Percentiles rank a stretch among this genome's conserved stretches.
Conservation (phyloP, 768 basidiomycete genomes). For the Phanerodontia chrysosporium region DNA sequence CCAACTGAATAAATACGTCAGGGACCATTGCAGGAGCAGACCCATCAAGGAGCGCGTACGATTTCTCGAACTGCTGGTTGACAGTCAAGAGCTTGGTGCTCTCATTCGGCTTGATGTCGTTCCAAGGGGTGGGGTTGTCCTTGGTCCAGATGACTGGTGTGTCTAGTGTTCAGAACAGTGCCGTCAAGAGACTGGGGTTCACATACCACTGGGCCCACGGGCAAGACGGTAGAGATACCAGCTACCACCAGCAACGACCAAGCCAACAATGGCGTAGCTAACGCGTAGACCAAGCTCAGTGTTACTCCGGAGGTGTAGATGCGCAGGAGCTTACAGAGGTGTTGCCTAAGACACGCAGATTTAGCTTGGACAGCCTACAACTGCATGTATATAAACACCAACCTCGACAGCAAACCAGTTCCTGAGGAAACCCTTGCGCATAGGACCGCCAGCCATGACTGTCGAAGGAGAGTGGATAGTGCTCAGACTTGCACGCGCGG, state of each 20-base stretch:
- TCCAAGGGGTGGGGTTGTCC: conserved; percentile 87
- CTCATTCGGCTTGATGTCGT: conserved; percentile 70
- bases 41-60: conserved; percentile 37
- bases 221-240: conserved; percentile 45
- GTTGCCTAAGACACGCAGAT: conserved; percentile 34
- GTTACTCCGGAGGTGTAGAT: not conserved
- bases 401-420: conserved; percentile 78
- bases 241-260: conserved; percentile 35
- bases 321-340: conserved; percentile 38
- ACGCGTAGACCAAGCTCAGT: not conserved
- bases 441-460: conserved; percentile 16
- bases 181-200: not conserved
- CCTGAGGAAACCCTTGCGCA: conserved; percentile 42
- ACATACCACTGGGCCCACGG: conserved; percentile 37
- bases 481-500: not conserved
- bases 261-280: conserved; percentile 48
- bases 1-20: conserved; percentile 52
- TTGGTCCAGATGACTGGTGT: conserved; percentile 54
- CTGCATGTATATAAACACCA: conserved; percentile 15
- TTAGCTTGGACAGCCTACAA: not conserved
- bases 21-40: conserved; percentile 6
- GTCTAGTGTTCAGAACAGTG: not conserved
- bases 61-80: conserved; percentile 73
- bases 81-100: conserved; percentile 67
- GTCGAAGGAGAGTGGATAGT: not conserved